Evolutionary conservation across 495 filamentous ascomycete species (phyloP).

Genomic region (Coniosporium apollinis): DNA sequence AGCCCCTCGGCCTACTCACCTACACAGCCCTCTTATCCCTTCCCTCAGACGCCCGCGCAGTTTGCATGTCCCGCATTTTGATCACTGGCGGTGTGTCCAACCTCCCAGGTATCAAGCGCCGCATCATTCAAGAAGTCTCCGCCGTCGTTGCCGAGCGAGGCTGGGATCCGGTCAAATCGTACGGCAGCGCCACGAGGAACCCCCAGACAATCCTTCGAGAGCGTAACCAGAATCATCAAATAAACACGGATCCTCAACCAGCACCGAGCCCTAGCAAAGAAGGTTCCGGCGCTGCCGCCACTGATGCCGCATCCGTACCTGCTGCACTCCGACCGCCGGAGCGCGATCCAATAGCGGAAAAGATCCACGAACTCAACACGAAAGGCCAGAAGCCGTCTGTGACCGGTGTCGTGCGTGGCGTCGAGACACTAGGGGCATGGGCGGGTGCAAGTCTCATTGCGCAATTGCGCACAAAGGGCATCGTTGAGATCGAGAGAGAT

Average conservation of each 20-base stretch:
- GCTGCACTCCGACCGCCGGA: slow-evolving; percentile 27
- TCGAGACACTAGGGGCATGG: slow-evolving; percentile 81
- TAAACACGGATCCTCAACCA: background rate
- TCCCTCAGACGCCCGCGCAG: slow-evolving; percentile 62
- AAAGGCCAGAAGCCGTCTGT: slow-evolving; percentile 29
- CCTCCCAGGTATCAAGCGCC: slow-evolving; percentile 64
- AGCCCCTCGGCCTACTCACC: slow-evolving; percentile 52
- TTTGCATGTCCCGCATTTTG: slow-evolving; percentile 81
- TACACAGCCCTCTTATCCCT: slow-evolving; percentile 60
- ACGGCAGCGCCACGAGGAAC: slow-evolving; percentile 11
- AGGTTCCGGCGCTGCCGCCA: too few species aligned
- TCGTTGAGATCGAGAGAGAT: slow-evolving; percentile 76
- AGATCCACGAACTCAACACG: slow-evolving; percentile 34
- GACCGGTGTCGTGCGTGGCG: slow-evolving; percentile 48
- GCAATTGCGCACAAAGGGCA: slow-evolving; percentile 51
- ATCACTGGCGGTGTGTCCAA: slow-evolving; percentile 70
- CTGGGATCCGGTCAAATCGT: slow-evolving; percentile 52
- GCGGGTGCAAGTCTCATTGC: slow-evolving; percentile 70
- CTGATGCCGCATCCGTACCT: slow-evolving; percentile 18
- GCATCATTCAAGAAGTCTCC: slow-evolving; percentile 60
- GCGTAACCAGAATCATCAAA: too few species aligned
- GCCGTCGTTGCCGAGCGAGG: slow-evolving; percentile 43
- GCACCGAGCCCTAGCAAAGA: too few species aligned
- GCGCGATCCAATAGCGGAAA: slow-evolving; percentile 46
- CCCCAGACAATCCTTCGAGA: background rate